Evolutionary conservation across 169 alveolate species (phyloP).

Genomic region (Eimeria praecox): DNA sequence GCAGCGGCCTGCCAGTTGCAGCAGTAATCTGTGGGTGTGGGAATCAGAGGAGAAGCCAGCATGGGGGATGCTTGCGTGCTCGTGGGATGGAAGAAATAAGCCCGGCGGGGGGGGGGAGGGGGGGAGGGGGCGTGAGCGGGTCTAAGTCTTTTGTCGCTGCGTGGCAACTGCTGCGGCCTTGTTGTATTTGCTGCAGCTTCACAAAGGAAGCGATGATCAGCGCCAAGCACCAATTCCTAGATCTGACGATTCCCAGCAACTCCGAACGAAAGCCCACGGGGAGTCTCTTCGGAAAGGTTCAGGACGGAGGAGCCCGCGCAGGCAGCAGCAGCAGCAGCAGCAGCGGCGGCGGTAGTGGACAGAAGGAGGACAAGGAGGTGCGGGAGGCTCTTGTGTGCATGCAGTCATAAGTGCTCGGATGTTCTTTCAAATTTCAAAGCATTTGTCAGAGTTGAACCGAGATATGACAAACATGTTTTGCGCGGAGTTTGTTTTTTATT

Average conservation of each 20-base stretch:
- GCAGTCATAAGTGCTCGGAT: too few relatives aligned
- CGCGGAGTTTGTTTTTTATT: background rate
- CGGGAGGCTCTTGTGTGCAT: background rate
- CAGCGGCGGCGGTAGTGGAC: background rate
- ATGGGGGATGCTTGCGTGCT: background rate
- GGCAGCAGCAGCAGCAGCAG: slow-evolving; percentile 50
- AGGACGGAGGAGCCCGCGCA: slow-evolving; percentile 37
- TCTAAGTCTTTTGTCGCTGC: background rate
- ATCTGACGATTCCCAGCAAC: slow-evolving; percentile 78
- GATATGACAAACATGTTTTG: background rate
- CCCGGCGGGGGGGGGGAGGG: background rate
- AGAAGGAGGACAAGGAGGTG: slow-evolving; percentile 44
- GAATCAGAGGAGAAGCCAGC: background rate
- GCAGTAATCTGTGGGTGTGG: background rate
- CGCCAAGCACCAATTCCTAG: slow-evolving; percentile 81
- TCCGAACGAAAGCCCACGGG: slow-evolving; percentile 57
- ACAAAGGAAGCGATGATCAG: slow-evolving; percentile 83
- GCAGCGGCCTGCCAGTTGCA: background rate
- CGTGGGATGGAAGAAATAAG: background rate
- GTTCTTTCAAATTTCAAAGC: background rate
- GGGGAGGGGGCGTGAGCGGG: background rate
- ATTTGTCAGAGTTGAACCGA: background rate
- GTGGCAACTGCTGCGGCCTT: background rate
- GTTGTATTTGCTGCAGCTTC: slow-evolving; percentile 75
- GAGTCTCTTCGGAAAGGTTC: slow-evolving; percentile 55